These are phyloP conservation scores for Entoloma clypeatum DNA, from an alignment of 1,284 basidiomycete genomes.

Conservation along the genomic window DNA sequence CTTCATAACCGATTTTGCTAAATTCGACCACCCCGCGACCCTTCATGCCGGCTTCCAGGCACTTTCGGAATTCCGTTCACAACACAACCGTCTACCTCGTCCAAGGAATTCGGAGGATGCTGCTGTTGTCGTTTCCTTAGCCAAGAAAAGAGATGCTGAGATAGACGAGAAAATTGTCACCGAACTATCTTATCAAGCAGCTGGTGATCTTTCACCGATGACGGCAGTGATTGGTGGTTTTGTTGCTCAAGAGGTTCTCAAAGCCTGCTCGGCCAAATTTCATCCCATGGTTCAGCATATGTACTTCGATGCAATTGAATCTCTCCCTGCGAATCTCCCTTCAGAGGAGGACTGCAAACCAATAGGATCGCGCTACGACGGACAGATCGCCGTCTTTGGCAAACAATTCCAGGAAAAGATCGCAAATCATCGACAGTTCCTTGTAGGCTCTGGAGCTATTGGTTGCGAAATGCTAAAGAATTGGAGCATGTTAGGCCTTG, in stretches of 20 bases:
- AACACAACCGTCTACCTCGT: constrained; percentile 71
- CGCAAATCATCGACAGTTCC: constrained; percentile 88
- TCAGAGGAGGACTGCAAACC: constrained; percentile 88
- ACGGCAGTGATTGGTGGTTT: constrained; percentile 96
- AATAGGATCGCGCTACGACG: constrained; percentile 83
- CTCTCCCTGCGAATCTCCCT: constrained; percentile 74
- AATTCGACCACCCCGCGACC: constrained; percentile 90
- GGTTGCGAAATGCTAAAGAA: constrained; percentile 99
- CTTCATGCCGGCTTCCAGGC: constrained; percentile 97
- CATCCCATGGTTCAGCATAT: constrained; percentile 94
- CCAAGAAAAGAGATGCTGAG: constrained; percentile 77
- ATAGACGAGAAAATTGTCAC: constrained; percentile 79
- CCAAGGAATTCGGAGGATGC: constrained; percentile 88
- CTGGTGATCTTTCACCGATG: constrained; percentile 90
- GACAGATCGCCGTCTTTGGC: constrained; percentile 95
- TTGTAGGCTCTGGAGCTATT: constrained; percentile 97
- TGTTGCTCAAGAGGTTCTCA: constrained; percentile 96
- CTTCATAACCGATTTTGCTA: constrained; percentile 97
- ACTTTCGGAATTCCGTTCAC: constrained; percentile 75
- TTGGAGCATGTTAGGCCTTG: constrained; percentile 99
- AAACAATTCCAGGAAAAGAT: constrained; percentile 93
- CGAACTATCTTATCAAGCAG: constrained; percentile 90
- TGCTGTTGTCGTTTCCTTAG: constrained; percentile 62
- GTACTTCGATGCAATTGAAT: constrained; percentile 98
- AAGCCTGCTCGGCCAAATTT: constrained; percentile 98